Evolutionary conservation across 1,139 yeast species (phyloP).

Genomic region (Yarrowia galli): DNA sequence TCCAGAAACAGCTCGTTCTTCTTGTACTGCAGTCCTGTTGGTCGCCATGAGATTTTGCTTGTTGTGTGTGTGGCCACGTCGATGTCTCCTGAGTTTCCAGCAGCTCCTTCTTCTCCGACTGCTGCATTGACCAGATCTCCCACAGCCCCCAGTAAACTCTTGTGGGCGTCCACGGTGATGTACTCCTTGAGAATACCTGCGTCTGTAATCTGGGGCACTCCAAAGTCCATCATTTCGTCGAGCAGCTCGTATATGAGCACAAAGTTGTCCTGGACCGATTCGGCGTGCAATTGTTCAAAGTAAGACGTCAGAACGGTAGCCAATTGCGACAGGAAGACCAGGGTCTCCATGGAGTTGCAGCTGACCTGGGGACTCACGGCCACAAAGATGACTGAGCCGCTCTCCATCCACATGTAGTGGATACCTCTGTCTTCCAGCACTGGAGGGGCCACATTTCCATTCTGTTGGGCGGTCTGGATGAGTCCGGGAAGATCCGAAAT

Average conservation of each 20-base stretch:
- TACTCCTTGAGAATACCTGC: constrained; percentile 86
- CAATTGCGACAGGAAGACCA: constrained; percentile 77
- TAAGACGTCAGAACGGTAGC: constrained; percentile 82
- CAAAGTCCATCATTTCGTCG: constrained; percentile 98
- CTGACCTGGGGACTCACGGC: constrained; percentile 77
- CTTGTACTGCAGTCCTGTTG: constrained; percentile 87
- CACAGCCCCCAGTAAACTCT: constrained; percentile 43
- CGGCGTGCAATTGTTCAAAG: constrained; percentile 89
- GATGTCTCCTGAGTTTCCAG: constrained; percentile 25
- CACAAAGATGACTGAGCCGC: constrained; percentile 82
- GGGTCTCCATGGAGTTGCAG: constrained; percentile 79
- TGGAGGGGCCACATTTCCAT: constrained; percentile 62
- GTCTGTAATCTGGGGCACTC: constrained; percentile 93
- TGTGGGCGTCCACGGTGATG: constrained; percentile 57
- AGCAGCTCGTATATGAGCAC: constrained; percentile 89
- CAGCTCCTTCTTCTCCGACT: constrained; percentile 3
- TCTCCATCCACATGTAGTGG: constrained; percentile 80
- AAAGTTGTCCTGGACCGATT: constrained; percentile 91
- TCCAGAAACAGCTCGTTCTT: constrained; percentile 98
- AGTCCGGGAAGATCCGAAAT: constrained; percentile 85
- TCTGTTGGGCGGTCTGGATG: constrained; percentile 39
- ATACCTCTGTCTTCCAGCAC: constrained; percentile 80
- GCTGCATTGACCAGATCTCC: constrained; percentile 62
- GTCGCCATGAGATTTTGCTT: constrained; percentile 93
- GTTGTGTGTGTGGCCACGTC: constrained; percentile 56